These are phyloP conservation scores for Claviceps sp. DNA, from an alignment of 2,329 filamentous ascomycete genomes.

Conservation along the genomic window DNA sequence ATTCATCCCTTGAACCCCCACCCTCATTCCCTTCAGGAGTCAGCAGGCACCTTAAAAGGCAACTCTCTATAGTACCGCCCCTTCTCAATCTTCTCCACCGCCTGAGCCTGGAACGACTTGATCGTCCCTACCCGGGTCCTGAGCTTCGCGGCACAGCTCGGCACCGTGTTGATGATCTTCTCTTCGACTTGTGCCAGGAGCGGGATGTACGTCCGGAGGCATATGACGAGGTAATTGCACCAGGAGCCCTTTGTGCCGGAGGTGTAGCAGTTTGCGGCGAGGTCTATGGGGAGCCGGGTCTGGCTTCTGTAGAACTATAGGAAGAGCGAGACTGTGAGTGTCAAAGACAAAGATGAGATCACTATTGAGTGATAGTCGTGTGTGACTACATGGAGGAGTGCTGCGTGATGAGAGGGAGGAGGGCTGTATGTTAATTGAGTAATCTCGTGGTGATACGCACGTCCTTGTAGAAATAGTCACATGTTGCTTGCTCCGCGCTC, in stretches of 20 bases:
- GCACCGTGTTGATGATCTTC: background rate
- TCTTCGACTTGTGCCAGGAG: background rate
- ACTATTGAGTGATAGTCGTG: too few species aligned
- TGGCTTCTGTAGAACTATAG: background rate
- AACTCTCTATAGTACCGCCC: background rate
- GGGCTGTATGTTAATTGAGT: too few species aligned
- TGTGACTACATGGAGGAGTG: too few species aligned
- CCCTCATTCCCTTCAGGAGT: background rate
- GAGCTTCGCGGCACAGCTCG: background rate
- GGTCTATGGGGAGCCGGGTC: background rate
- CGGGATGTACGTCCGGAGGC: conserved; percentile 1
- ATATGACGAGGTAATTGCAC: conserved; percentile 1
- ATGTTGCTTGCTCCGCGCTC: background rate
- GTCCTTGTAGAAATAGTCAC: background rate
- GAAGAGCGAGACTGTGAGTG: too few species aligned
- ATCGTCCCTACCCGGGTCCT: background rate
- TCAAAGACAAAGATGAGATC: too few species aligned
- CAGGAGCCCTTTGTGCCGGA: background rate
- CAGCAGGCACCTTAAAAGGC: background rate
- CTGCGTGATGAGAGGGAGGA: background rate
- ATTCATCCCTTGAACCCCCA: background rate
- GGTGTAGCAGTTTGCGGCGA: background rate
- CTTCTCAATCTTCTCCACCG: background rate
- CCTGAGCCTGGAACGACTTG: background rate
- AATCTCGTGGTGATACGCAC: background rate